Evolutionary conservation across 2,329 filamentous ascomycete species (phyloP).

Genomic region (Penicillium italicum): DNA sequence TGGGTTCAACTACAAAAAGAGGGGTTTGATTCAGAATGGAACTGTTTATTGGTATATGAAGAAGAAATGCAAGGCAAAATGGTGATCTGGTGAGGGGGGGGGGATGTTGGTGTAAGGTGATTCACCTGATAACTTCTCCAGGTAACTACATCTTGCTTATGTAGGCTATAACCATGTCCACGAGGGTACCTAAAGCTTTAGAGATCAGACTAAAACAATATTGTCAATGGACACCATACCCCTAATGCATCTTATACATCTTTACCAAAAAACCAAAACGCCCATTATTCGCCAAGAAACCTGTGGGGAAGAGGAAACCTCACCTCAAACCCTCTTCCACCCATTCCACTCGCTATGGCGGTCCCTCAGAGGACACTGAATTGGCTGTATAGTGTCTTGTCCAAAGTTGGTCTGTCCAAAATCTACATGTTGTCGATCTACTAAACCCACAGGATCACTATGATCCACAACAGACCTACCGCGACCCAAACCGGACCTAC

Average conservation of each 20-base stretch:
- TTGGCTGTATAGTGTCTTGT: constrained; percentile 91
- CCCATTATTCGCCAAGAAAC: constrained; percentile 5
- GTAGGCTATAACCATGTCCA: neutral
- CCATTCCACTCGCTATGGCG: constrained; percentile 37
- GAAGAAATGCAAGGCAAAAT: neutral
- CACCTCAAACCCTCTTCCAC: constrained; percentile 1
- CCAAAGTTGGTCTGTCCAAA: constrained; percentile 53
- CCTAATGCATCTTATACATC: neutral
- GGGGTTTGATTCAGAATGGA: neutral
- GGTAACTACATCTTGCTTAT: no score
- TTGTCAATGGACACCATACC: no score
- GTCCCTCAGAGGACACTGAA: constrained; percentile 87
- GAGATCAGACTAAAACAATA: no score
- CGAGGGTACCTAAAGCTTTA: no score
- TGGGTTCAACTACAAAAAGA: neutral
- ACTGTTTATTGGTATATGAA: neutral
- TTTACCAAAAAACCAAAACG: neutral
- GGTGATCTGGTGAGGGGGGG: neutral
- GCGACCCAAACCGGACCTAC: constrained; percentile 88
- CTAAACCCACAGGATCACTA: constrained; percentile 33
- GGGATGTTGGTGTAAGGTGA: neutral
- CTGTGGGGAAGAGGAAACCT: constrained; percentile 10
- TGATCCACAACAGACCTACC: constrained; percentile 69
- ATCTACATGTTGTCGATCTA: neutral
- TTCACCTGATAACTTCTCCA: neutral